Percentiles rank a stretch among this genome's conserved stretches.
Evolutionary conservation across 768 basidiomycete species (phyloP).

Genomic region (Amanita pseudoporphyria): DNA sequence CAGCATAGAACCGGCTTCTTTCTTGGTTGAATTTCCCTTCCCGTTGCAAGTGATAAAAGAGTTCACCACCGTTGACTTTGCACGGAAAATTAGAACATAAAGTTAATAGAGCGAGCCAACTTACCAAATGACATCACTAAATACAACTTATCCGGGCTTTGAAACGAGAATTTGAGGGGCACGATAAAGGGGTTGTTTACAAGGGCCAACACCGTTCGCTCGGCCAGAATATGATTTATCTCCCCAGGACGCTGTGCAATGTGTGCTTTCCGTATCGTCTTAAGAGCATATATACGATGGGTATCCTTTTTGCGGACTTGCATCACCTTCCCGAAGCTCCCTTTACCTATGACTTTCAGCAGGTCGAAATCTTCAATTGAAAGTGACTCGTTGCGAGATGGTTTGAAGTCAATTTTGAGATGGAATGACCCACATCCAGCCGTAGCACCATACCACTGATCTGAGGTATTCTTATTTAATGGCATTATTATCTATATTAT

Average conservation of each 20-base stretch:
- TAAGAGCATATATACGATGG: slow-evolving; percentile 92
- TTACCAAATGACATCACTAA: slow-evolving; percentile 92
- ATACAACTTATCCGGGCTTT: slow-evolving; percentile 95
- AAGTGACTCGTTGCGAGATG: slow-evolving; percentile 70
- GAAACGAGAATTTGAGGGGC: slow-evolving; percentile 98
- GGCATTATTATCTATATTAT: slow-evolving; percentile 10
- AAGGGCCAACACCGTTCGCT: slow-evolving; percentile 91
- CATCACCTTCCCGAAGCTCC: slow-evolving; percentile 98
- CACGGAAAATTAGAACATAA: slow-evolving; percentile 1
- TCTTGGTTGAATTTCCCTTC: slow-evolving; percentile 95
- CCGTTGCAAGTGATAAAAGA: slow-evolving; percentile 95
- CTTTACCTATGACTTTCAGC: slow-evolving; percentile 96
- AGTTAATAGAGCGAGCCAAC: slow-evolving; percentile 16
- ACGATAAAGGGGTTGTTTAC: slow-evolving; percentile 99
- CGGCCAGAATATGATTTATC: slow-evolving; percentile 96
- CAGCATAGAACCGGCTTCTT: slow-evolving; percentile 93
- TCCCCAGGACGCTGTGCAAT: slow-evolving; percentile 94
- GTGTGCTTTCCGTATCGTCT: slow-evolving; percentile 97
- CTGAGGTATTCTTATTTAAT: slow-evolving; percentile 56
- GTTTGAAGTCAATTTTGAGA: slow-evolving; percentile 91
- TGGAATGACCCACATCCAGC: slow-evolving; percentile 89
- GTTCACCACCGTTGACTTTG: slow-evolving; percentile 90
- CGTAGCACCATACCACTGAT: slow-evolving; percentile 84
- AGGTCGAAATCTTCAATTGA: slow-evolving; percentile 97
- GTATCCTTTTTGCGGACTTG: slow-evolving; percentile 99